A percentile compares a stretch with the other conserved stretches of the same genome.
These are phyloP conservation scores for Brachypodium distachyon DNA, from an alignment of 202 grass and related monocot genomes.

Conservation along the genomic window DNA sequence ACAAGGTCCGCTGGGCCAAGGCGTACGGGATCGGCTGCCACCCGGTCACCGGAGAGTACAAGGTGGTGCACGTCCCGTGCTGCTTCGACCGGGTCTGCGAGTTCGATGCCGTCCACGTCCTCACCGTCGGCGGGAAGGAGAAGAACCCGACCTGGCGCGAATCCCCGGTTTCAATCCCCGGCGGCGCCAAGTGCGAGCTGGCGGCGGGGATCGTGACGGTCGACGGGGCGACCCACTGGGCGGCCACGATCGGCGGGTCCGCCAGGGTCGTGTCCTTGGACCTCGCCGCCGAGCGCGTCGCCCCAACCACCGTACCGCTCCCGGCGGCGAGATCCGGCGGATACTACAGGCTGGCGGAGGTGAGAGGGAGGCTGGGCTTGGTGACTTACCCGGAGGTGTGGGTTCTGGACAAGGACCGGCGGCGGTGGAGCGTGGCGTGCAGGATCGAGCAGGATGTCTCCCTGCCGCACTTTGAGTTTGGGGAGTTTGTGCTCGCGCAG, in stretches of 20 bases:
- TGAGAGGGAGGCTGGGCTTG: neutral
- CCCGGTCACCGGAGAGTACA: neutral
- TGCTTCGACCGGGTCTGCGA: neutral
- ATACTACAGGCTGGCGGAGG: neutral
- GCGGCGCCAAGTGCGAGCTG: neutral
- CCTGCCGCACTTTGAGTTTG: neutral
- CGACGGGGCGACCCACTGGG: neutral
- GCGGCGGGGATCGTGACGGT: neutral
- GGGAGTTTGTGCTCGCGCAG: neutral
- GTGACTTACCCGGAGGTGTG: neutral
- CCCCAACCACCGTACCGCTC: no score
- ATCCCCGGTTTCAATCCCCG: neutral
- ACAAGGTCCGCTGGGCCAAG: neutral
- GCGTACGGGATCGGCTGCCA: neutral
- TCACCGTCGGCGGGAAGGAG: neutral
- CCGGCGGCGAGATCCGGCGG: no score
- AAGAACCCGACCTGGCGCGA: neutral
- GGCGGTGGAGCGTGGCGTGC: neutral
- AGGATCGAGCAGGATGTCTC: neutral
- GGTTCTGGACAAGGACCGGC: neutral
- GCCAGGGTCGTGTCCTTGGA: neutral
- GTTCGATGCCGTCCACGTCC: neutral
- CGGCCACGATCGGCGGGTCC: neutral
- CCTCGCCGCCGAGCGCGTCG: neutral
- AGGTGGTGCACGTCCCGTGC: neutral